Conservation (phyloP, 768 basidiomycete genomes). For the Suillus sp. region DNA sequence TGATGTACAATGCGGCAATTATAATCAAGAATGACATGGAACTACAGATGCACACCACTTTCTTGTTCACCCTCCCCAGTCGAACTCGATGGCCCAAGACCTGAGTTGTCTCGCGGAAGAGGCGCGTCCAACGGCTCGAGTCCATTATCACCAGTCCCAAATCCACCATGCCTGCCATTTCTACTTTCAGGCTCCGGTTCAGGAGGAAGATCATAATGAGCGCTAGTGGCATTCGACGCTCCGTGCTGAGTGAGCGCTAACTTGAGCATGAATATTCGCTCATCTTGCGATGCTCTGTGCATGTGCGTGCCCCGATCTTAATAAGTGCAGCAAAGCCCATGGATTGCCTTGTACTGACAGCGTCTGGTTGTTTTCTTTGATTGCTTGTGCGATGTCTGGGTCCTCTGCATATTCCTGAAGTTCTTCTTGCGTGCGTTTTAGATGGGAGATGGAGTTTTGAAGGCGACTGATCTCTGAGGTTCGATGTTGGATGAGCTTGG, state of each 20-base stretch:
- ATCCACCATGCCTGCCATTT: conserved; percentile 6
- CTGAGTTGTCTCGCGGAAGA: background rate
- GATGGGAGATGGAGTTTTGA: conserved; percentile 65
- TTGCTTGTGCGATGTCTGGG: conserved; percentile 57
- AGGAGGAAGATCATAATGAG: conserved; percentile 7
- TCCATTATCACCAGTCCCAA: conserved; percentile 4
- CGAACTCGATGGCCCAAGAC: background rate
- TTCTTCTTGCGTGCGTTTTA: conserved; percentile 62
- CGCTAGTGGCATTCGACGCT: background rate
- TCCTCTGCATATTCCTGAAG: conserved; percentile 55
- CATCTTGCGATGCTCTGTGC: conserved; percentile 73
- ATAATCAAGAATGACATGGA: background rate
- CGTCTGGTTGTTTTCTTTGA: conserved; percentile 71
- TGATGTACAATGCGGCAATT: background rate
- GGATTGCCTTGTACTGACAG: conserved; percentile 43
- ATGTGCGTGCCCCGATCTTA: conserved; percentile 16
- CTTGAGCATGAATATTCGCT: conserved; percentile 69
- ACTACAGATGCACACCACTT: background rate
- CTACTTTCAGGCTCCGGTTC: background rate
- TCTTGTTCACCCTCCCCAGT: background rate
- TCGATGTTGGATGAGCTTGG: conserved; percentile 3
- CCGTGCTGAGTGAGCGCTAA: conserved; percentile 68
- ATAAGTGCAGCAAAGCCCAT: conserved; percentile 12
- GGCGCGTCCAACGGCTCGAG: background rate
- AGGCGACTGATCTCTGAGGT: conserved; percentile 72